Evolutionary conservation across 345 rosid species (phyloP).

Genomic region (Lumnitzera racemosa): DNA sequence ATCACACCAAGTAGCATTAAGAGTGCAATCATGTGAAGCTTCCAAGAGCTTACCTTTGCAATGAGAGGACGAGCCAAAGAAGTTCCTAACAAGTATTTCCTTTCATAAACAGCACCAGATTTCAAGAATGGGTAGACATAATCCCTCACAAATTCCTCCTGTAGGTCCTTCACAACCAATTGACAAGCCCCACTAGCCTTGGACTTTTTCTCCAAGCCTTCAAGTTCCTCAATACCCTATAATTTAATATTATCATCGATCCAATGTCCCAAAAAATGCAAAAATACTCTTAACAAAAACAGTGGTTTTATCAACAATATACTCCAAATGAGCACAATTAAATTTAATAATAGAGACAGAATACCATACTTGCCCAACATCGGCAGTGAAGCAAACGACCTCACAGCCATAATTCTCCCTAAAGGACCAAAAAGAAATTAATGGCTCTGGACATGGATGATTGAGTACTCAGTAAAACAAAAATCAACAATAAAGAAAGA

Average conservation of each 20-base stretch:
- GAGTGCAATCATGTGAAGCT: neutral
- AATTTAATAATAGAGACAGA: neutral
- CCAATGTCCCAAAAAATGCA: neutral
- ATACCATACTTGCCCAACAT: constrained; percentile 86
- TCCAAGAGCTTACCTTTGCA: constrained; percentile 58
- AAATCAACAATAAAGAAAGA: too few species aligned
- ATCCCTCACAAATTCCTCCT: constrained; percentile 86
- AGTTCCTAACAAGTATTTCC: constrained; percentile 92
- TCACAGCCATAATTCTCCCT: constrained; percentile 99
- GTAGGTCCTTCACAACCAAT: constrained; percentile 81
- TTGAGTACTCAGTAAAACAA: too few species aligned
- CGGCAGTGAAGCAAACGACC: constrained; percentile 98
- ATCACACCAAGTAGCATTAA: constrained; percentile 2
- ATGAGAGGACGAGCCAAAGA: constrained; percentile 99
- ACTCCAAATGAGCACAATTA: neutral
- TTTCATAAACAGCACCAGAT: constrained; percentile 91
- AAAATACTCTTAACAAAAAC: neutral
- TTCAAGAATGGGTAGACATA: constrained; percentile 81
- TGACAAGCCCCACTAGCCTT: constrained; percentile 96
- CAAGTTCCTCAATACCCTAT: constrained; percentile 78
- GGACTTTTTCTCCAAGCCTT: constrained; percentile 92
- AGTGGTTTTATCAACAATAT: neutral
- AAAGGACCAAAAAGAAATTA: constrained; percentile 10
- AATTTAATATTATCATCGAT: constrained; percentile 8
- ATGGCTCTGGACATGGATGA: neutral